phyloP scores from a whole-genome alignment of 2,329 filamentous ascomycete species.

The Trichoderma sp. region DNA sequence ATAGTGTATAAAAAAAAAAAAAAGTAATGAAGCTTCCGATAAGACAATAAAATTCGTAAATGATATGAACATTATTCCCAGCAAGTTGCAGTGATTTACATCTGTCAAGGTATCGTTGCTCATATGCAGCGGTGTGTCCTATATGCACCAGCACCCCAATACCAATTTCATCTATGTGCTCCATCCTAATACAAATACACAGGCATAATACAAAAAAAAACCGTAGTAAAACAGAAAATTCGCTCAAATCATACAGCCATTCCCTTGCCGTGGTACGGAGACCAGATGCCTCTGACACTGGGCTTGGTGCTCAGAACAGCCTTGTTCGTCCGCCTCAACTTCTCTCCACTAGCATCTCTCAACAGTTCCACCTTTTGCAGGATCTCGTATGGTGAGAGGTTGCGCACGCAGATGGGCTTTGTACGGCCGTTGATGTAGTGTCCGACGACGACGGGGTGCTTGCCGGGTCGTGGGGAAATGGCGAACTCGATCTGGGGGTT shows the following conservation, averaged over 20 bases:
- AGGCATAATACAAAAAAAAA: constrained; percentile 28
- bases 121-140: constrained; percentile 10
- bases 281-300: constrained; percentile 71
- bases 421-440: constrained; percentile 89
- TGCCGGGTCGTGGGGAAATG: constrained; percentile 84
- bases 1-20: neutral
- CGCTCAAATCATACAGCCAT: constrained; percentile 49
- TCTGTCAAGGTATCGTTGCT: constrained; percentile 11
- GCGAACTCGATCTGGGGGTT: constrained; percentile 91
- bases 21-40: neutral
- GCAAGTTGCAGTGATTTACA: neutral
- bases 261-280: constrained; percentile 66
- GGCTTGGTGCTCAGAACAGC: constrained; percentile 64
- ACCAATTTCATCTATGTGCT: constrained; percentile 29
- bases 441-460: constrained; percentile 85
- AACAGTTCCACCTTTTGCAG: constrained; percentile 75
- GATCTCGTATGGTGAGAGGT: constrained; percentile 78
- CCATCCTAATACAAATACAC: constrained; percentile 35
- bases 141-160: constrained; percentile 35
- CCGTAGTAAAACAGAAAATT: neutral
- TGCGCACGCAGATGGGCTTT: constrained; percentile 86
- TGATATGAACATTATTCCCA: neutral
- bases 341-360: constrained; percentile 74
- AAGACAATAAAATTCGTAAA: neutral
- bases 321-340: constrained; percentile 64